phyloP scores from a whole-genome alignment of 306 rosid genomes.

The Macrotyloma uniflorum region DNA sequence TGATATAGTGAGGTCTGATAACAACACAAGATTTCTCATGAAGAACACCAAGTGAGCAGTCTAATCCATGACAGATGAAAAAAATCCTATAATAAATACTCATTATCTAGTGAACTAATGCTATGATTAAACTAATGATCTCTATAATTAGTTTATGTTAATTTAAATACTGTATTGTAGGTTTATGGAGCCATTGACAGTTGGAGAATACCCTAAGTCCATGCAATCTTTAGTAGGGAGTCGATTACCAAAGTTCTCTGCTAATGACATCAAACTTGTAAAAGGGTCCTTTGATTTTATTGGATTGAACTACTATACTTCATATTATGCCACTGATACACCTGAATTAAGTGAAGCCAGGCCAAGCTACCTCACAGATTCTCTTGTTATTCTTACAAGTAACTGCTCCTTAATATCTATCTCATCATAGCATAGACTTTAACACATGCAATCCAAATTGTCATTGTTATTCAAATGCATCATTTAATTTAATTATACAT shows the following conservation, averaged over 20 bases:
- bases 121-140: too few relatives aligned
- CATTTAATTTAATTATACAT: too few relatives aligned
- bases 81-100: too few relatives aligned
- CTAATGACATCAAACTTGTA: too few relatives aligned
- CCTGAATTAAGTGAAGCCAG: slow-evolving; percentile 21
- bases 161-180: slow-evolving; percentile 5
- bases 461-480: too few relatives aligned
- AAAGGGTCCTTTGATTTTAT: background rate
- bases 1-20: too few relatives aligned
- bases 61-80: too few relatives aligned
- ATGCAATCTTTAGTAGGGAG: slow-evolving; percentile 53
- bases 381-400: slow-evolving; percentile 26
- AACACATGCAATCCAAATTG: too few relatives aligned
- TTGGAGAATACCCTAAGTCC: slow-evolving; percentile 58
- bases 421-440: background rate
- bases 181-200: slow-evolving; percentile 60
- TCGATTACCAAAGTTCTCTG: slow-evolving; percentile 54
- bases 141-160: too few relatives aligned
- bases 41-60: too few relatives aligned
- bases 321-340: slow-evolving; percentile 31
- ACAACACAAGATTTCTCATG: too few relatives aligned
- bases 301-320: slow-evolving; percentile 13
- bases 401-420: background rate
- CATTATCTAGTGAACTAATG: too few relatives aligned
- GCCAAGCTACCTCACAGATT: slow-evolving; percentile 41